Evolutionary conservation across 768 basidiomycete genomes (phyloP).

Genomic region (Calvatia gigantea): DNA sequence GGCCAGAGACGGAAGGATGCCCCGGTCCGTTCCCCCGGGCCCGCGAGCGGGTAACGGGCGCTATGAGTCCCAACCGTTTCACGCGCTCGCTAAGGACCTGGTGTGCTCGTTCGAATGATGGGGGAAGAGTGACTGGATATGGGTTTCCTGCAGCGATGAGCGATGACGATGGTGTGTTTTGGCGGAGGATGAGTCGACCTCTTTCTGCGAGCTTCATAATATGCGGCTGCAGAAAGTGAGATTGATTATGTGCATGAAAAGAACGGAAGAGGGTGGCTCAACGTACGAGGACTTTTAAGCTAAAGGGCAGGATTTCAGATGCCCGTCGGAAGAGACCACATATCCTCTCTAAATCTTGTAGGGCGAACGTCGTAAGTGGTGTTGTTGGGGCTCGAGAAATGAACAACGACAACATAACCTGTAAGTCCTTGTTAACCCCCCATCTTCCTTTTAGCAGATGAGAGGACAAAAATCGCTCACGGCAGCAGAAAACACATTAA

Average conservation of each 20-base stretch:
- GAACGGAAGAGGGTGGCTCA: slow-evolving; percentile 2
- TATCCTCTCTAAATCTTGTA: slow-evolving; percentile 57
- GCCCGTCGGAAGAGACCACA: slow-evolving; percentile 56
- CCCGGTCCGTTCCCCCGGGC: neutral
- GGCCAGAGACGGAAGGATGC: neutral
- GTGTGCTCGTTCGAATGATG: slow-evolving; percentile 35
- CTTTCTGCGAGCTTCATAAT: slow-evolving; percentile 54
- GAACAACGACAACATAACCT: slow-evolving; percentile 66
- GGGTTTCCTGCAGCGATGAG: slow-evolving; percentile 14
- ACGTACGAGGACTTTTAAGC: slow-evolving; percentile 56
- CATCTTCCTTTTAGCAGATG: neutral
- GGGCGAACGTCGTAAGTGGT: slow-evolving; percentile 53
- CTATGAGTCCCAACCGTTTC: slow-evolving; percentile 24
- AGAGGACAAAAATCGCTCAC: slow-evolving; percentile 34
- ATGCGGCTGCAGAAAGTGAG: slow-evolving; percentile 37
- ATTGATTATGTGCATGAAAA: neutral
- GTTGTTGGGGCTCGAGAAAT: slow-evolving; percentile 60
- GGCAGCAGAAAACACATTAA: slow-evolving; percentile 68
- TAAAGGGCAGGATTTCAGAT: slow-evolving; percentile 55
- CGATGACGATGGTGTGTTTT: neutral
- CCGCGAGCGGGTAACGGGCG: neutral
- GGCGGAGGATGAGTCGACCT: slow-evolving; percentile 24
- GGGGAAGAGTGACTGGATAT: slow-evolving; percentile 24
- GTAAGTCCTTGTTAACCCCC: neutral
- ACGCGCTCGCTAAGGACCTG: slow-evolving; percentile 28